These are phyloP conservation scores for Astragalus glycyphyllos DNA, from an alignment of 306 rosid species.

Conservation along the genomic window DNA sequence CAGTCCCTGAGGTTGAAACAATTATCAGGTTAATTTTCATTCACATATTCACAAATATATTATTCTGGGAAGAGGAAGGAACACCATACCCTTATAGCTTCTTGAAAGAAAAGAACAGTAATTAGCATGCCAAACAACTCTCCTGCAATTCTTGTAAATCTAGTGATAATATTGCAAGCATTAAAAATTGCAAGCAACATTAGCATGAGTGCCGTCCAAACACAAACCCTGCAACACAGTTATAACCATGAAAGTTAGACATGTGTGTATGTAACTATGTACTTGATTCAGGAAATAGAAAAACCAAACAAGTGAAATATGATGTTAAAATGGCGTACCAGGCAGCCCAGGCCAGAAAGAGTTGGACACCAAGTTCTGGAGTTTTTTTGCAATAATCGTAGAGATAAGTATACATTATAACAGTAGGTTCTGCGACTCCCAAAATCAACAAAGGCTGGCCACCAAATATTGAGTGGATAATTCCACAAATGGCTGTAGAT, in stretches of 20 bases:
- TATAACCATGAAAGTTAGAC: slow-evolving; percentile 26
- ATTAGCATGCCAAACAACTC: slow-evolving; percentile 92
- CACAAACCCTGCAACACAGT: slow-evolving; percentile 76
- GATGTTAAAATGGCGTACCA: slow-evolving; percentile 56
- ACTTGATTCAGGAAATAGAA: background rate
- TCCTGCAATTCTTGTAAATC: slow-evolving; percentile 87
- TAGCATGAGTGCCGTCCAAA: slow-evolving; percentile 78
- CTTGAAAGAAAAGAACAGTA: slow-evolving; percentile 81
- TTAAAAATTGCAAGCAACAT: slow-evolving; percentile 80
- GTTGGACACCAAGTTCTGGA: slow-evolving; percentile 62
- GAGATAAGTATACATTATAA: slow-evolving; percentile 82
- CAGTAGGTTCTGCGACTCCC: slow-evolving; percentile 99
- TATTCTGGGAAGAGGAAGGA: slow-evolving; percentile 34
- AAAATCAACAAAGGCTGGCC: slow-evolving; percentile 93
- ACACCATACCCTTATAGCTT: slow-evolving; percentile 78
- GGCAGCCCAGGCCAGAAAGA: slow-evolving; percentile 80
- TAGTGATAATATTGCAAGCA: slow-evolving; percentile 67
- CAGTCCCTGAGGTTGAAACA: slow-evolving; percentile 67
- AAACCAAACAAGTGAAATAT: background rate
- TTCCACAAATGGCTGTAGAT: slow-evolving; percentile 90
- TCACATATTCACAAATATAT: slow-evolving; percentile 17
- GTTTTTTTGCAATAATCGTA: slow-evolving; percentile 61
- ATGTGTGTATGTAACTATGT: background rate
- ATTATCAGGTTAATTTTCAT: slow-evolving; percentile 33
- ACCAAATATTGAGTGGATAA: slow-evolving; percentile 84